Percentiles rank a stretch among this genome's conserved stretches.
phyloP scores from a whole-genome alignment of 345 rosid genomes.

The Camelina neglecta region DNA sequence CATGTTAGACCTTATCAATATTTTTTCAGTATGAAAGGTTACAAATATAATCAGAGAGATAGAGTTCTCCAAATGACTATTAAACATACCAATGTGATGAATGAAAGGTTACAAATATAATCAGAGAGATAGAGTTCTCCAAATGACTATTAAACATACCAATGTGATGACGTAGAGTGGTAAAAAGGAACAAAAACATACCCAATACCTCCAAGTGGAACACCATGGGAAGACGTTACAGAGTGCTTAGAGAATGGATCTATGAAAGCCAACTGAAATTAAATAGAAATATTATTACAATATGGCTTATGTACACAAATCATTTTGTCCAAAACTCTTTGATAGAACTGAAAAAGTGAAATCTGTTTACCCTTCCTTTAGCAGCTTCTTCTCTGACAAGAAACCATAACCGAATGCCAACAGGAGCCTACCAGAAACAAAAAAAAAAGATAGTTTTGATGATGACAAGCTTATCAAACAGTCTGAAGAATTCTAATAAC shows the following conservation, averaged over 20 bases:
- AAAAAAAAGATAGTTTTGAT: neutral
- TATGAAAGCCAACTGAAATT: constrained; percentile 56
- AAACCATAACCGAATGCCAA: constrained; percentile 74
- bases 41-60: neutral
- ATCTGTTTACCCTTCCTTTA: constrained; percentile 63
- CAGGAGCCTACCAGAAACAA: constrained; percentile 70
- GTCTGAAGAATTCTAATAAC: neutral
- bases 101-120: neutral
- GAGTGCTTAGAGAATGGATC: constrained; percentile 69
- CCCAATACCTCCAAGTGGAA: constrained; percentile 95
- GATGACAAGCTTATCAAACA: neutral
- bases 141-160: neutral
- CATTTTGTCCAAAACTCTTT: constrained; percentile 13
- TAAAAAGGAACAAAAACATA: constrained; percentile 45
- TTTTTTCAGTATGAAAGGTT: neutral
- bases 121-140: neutral
- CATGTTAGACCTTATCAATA: neutral
- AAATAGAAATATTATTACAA: neutral
- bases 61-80: neutral
- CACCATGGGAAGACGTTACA: constrained; percentile 66
- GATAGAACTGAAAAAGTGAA: constrained; percentile 1
- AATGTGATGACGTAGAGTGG: constrained; percentile 13
- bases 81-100: neutral
- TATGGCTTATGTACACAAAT: neutral
- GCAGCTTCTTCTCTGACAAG: constrained; percentile 59